Base-by-base conservation (phyloP, 2,329 filamentous ascomycete species). In the Venturia aucupariae region DNA sequence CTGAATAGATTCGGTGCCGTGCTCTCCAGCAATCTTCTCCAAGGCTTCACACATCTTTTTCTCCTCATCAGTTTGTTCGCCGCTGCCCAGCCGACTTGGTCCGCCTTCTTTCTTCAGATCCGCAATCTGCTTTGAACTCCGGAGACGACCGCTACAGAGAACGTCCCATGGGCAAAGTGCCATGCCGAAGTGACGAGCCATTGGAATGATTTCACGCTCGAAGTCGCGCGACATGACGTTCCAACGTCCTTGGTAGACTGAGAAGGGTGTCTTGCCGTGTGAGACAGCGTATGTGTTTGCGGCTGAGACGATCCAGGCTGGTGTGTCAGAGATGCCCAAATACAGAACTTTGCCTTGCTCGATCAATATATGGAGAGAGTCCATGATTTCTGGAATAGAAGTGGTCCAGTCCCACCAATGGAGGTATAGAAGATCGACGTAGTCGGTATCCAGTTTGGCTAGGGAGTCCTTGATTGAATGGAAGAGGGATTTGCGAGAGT, bases 301-400 rank as follows among this genome's bases (percentile, higher is more conserved):
- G 17, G 62, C 60, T 4, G 38, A 81, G 13, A 88, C 86, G 22
- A 88, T 74, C 87, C 87, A 90, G 10, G 88, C 87, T 0, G 88
- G 88, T 0, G 84, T 85, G 68, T 90, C 86, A 51, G 81, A 85
- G 72, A 89, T 79, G 2, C 88, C 87, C 0, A 90, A 77, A 68
- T 89, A 89, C 19, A 86, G 75, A 0, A 90, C 85, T 68, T 89
- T 89, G 22, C 86, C 85, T 6, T 78, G 71, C 0, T 72, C 65
- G 0, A 89, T 84, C 13, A 88, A 76, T 24, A 80, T 75, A 71
- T 89, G 87, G 54, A 90, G 78, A 0, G 81, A 81, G 65, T 89
- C 84, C 87, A 90, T 90, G 57, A 90, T 62, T 70, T 90, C 86
- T 0, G 82, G 78, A 60, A 89, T 84, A 0, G 80, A 81, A 30